phyloP scores from a whole-genome alignment of 768 basidiomycete species.

The Trichaptum fuscoviolaceum region DNA sequence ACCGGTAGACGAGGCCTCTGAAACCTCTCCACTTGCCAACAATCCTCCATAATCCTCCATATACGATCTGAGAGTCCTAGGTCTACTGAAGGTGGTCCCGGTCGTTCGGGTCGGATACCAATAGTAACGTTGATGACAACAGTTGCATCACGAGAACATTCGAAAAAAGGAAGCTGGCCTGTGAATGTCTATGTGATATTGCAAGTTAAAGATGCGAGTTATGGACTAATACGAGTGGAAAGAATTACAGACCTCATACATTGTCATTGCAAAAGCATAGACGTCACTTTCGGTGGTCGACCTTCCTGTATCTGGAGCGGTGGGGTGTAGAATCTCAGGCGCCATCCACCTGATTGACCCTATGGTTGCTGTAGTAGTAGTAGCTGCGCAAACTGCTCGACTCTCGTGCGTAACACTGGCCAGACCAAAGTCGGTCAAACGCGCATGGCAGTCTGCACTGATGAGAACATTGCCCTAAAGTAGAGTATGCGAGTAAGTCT shows the following conservation, averaged over 20 bases:
- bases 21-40: neutral
- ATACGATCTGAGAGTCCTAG: slow-evolving; percentile 9
- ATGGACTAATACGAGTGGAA: neutral
- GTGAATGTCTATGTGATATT: slow-evolving; percentile 6
- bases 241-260: neutral
- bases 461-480: slow-evolving; percentile 10
- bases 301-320: neutral
- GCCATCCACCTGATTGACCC: slow-evolving; percentile 9
- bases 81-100: neutral
- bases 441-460: slow-evolving; percentile 8
- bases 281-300: slow-evolving; percentile 2
- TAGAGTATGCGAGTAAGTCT: neutral
- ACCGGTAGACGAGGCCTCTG: neutral
- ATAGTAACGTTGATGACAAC: slow-evolving; percentile 5
- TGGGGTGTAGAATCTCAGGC: slow-evolving; percentile 8
- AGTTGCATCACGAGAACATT: slow-evolving; percentile 3
- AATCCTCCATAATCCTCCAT: slow-evolving; percentile 6
- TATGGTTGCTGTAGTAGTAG: slow-evolving; percentile 5
- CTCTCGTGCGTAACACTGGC: neutral
- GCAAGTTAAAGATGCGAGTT: neutral
- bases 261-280: slow-evolving; percentile 8
- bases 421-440: slow-evolving; percentile 13
- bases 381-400: neutral
- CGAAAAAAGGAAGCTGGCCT: slow-evolving; percentile 6
- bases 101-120: slow-evolving; percentile 5